These are phyloP conservation scores for Talaromyces sp. DNA, from an alignment of 2,329 filamentous ascomycete species.

Conservation along the genomic window DNA sequence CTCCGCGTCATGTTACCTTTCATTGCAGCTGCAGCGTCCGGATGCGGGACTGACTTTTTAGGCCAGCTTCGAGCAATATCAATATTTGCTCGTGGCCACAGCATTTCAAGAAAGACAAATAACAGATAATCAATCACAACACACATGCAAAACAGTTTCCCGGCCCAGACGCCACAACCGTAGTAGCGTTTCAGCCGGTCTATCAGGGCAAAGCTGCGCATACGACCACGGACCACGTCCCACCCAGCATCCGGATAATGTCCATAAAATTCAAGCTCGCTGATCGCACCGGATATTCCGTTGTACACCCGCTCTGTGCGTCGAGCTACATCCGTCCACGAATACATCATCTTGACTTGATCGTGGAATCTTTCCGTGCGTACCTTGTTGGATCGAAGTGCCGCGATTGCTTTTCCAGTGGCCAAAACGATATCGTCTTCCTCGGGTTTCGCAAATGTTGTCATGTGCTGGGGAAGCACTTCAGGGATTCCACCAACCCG, in stretches of 20 bases:
- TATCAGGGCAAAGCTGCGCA: constrained; percentile 86
- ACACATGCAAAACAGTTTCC: constrained; percentile 93
- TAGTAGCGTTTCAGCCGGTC: constrained; percentile 95
- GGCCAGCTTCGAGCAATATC: constrained; percentile 92
- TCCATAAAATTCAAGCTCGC: constrained; percentile 83
- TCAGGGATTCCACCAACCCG: constrained; percentile 96
- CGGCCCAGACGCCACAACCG: constrained; percentile 96
- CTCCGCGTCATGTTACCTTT: constrained; percentile 11
- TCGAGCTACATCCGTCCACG: constrained; percentile 91
- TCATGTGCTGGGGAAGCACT: constrained; percentile 94
- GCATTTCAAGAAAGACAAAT: constrained; percentile 81
- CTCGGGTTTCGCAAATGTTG: constrained; percentile 91
- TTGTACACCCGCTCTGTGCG: constrained; percentile 94
- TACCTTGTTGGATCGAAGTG: constrained; percentile 78
- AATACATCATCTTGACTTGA: constrained; percentile 97
- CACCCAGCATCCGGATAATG: constrained; percentile 64
- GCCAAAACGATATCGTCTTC: constrained; percentile 91
- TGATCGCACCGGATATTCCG: constrained; percentile 80
- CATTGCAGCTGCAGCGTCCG: constrained; percentile 12
- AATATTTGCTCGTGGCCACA: constrained; percentile 77
- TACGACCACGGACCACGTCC: constrained; percentile 66
- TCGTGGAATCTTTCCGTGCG: constrained; percentile 93
- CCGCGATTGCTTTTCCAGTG: constrained; percentile 82
- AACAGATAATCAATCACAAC: constrained; percentile 91
- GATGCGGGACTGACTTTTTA: constrained; percentile 52